A percentile compares a stretch with the other conserved stretches of the same genome.
phyloP scores from a whole-genome alignment of 192 early-diverging fungal species.

The Coemansia umbellata region DNA sequence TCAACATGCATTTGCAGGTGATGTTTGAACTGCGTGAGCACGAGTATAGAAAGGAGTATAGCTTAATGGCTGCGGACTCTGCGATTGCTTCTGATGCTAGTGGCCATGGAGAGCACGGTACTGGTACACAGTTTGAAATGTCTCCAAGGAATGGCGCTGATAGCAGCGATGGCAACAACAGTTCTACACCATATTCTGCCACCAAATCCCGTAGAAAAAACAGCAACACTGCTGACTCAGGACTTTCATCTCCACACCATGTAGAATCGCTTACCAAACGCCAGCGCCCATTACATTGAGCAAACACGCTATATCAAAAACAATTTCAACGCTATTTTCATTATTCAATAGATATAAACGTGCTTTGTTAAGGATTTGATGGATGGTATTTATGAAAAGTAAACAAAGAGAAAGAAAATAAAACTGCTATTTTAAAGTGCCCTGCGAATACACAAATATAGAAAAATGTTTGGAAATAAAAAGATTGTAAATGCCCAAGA shows the following conservation, averaged over 20 bases:
- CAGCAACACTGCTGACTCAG: neutral
- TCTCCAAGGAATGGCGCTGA: too few relatives aligned
- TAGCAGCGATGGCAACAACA: neutral
- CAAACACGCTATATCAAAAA: too few relatives aligned
- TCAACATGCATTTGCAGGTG: conserved; percentile 68
- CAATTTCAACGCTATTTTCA: too few relatives aligned
- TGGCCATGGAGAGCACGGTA: neutral
- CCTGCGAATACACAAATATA: neutral
- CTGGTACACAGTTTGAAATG: conserved; percentile 14
- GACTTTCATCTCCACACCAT: neutral
- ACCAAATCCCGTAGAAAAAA: neutral
- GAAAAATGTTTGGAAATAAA: neutral
- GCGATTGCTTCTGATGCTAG: neutral
- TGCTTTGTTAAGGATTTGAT: too few relatives aligned
- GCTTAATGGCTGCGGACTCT: neutral
- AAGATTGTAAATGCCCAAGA: conserved; percentile 2
- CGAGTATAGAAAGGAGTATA: conserved; percentile 55
- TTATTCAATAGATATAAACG: too few relatives aligned
- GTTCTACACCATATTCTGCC: neutral
- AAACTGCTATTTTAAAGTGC: too few relatives aligned
- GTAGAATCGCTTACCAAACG: conserved; percentile 18
- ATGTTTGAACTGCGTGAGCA: conserved; percentile 80
- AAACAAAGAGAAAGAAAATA: too few relatives aligned
- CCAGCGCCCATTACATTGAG: too few relatives aligned
- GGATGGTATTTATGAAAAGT: too few relatives aligned